Evolutionary conservation across 352 stramenopile genomes (phyloP), one percentile per base, ranked within the genome.

Genomic region (Peronosclerospora sorghi): DNA sequence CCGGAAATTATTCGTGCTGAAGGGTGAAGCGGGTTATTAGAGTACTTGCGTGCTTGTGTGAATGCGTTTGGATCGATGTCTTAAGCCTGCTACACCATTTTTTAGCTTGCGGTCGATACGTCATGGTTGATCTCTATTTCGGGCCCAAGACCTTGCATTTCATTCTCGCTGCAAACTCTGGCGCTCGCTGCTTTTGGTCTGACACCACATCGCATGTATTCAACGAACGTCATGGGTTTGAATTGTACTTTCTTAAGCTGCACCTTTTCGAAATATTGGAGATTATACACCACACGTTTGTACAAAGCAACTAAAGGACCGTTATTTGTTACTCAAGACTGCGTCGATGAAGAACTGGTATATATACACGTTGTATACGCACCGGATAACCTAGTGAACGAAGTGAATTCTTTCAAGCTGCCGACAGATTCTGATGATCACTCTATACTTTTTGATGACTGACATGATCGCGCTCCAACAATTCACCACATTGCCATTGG

Each of bases 361-460:
- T 59, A 26, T 10, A 4, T 47, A 10, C 43, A 47, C 26, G 51
- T 59, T 0, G 27, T 53, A 1, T 54, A 59, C 28, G 51, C 39
- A 39, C 44, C 44, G 24, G 44, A 38, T 21, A 53, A 17, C 42
- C 37, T 2, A 8, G 4, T 0, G 4, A 20, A n/a, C 29, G 38
- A 12, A 14, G 43, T 3, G 20, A 49, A 30, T 53, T 35, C 8
- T 43, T 51, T 37, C 34, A 32, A 0, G 13, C 29, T 54, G 2
- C 32, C 51, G 10, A 38, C 36, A 0, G 1, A 18, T 4, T 50
- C 19, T 17, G 12, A 14, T 13, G 13, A 5, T 17, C 10, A 8
- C 5, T n/a, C n/a, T 17, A 17, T 5, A 13, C 21, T 26, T n/a
- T n/a, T n/a, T n/a, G n/a, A n/a, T n/a, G n/a, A n/a, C 6, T 6